These are phyloP conservation scores for Cordyceps militaris DNA, from an alignment of 2,329 filamentous ascomycete species.

Conservation along the genomic window DNA sequence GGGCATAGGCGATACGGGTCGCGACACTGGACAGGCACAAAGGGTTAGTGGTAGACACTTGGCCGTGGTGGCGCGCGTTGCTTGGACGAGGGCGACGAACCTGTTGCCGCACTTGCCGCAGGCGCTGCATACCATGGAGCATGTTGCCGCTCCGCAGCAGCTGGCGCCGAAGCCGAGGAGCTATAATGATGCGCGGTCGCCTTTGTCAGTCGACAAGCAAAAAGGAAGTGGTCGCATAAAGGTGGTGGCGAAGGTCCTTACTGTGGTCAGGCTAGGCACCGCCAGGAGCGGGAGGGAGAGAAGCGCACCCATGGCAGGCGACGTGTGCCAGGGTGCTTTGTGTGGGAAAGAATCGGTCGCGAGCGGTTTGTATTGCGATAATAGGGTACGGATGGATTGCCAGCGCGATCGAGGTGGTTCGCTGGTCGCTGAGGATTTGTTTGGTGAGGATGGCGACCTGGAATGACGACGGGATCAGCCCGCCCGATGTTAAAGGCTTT, in stretches of 20 bases:
- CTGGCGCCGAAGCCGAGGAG: conserved; percentile 73
- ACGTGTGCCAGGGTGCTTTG: background rate
- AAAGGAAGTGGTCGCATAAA: background rate
- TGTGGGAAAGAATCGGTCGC: background rate
- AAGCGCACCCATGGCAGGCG: conserved; percentile 71
- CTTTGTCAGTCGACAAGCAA: conserved; percentile 10
- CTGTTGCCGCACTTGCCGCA: conserved; percentile 97
- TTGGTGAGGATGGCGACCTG: conserved; percentile 7
- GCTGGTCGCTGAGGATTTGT: background rate
- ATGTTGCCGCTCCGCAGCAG: conserved; percentile 94
- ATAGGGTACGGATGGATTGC: background rate
- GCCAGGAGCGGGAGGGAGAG: conserved; percentile 86
- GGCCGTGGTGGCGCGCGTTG: background rate
- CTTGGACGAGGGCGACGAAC: conserved; percentile 35
- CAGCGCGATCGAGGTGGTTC: background rate
- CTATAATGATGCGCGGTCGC: conserved; percentile 38
- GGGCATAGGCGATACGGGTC: conserved; percentile 91
- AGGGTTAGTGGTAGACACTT: conserved; percentile 9
- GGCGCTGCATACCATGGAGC: conserved; percentile 88
- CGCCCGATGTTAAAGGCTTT: background rate
- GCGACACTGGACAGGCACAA: conserved; percentile 58
- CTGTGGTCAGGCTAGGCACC: conserved; percentile 76
- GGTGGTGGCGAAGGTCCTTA: conserved; percentile 43
- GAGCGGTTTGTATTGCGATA: too few relatives aligned
- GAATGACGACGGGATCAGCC: conserved; percentile 8